phyloP scores from a whole-genome alignment of 345 rosid species.

The Ceriops tagal region DNA sequence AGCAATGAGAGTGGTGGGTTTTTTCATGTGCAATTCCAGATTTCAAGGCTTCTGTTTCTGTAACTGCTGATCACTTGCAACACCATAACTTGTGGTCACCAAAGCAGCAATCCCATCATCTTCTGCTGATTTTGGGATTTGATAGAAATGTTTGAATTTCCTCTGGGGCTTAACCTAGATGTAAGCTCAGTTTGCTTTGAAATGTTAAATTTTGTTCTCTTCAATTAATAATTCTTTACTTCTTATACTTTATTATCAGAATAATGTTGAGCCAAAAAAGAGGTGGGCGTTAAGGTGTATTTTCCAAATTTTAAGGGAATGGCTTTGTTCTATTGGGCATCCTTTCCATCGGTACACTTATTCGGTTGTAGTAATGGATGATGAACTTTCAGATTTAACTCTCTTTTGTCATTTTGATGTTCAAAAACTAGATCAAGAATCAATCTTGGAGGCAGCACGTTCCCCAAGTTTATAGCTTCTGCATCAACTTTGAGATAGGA shows the following conservation, averaged over 20 bases:
- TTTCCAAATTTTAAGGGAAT: constrained; percentile 22
- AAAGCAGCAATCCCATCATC: constrained; percentile 8
- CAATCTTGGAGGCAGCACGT: neutral
- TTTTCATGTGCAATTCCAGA: neutral
- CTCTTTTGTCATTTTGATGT: neutral
- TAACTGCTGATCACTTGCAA: constrained; percentile 20
- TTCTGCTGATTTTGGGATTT: constrained; percentile 30
- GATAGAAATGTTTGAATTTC: constrained; percentile 20
- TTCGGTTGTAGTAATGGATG: constrained; percentile 12
- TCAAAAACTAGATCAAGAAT: constrained; percentile 5
- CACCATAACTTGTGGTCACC: constrained; percentile 21
- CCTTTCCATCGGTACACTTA: constrained; percentile 9
- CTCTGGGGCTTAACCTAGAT: constrained; percentile 20
- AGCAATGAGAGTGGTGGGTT: constrained; percentile 14
- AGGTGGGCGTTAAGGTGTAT: constrained; percentile 6
- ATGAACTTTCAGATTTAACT: constrained; percentile 6
- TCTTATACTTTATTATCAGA: constrained; percentile 21
- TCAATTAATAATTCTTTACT: constrained; percentile 22
- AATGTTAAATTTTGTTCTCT: constrained; percentile 31
- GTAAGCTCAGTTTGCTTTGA: constrained; percentile 29
- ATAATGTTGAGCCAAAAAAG: constrained; percentile 34
- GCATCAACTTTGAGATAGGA: neutral
- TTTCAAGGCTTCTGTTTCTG: constrained; percentile 22
- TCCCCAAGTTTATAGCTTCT: neutral
- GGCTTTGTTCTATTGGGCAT: constrained; percentile 21